phyloP scores from a whole-genome alignment of 768 basidiomycete genomes.

The Naganishia friedmannii region DNA sequence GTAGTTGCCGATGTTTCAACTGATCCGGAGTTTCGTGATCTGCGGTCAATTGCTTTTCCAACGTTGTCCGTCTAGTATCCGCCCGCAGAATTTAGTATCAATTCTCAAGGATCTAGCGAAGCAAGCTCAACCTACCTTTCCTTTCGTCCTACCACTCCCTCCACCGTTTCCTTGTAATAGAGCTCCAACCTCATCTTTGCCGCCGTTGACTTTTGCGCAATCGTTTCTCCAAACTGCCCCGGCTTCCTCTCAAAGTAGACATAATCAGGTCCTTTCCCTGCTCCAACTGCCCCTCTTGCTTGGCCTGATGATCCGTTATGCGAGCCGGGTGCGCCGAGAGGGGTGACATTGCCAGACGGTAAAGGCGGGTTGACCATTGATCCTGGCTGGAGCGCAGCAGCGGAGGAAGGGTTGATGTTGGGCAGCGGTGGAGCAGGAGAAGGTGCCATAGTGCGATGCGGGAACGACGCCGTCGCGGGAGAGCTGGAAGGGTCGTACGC shows the following conservation, averaged over 20 bases:
- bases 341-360: conserved; percentile 25
- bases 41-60: conserved; percentile 45
- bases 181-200: conserved; percentile 95
- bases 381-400: conserved; percentile 31
- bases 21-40: conserved; percentile 46
- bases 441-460: conserved; percentile 17
- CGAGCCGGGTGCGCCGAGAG: conserved; percentile 16
- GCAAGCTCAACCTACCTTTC: conserved; percentile 61
- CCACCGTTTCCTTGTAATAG: conserved; percentile 94
- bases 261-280: conserved; percentile 62
- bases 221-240: conserved; percentile 72
- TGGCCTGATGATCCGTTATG: background rate
- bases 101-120: background rate
- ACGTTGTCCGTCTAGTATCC: conserved; percentile 40
- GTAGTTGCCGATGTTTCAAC: conserved; percentile 44
- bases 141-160: conserved; percentile 90
- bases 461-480: background rate
- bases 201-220: conserved; percentile 76
- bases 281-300: background rate
- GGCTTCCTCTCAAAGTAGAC: conserved; percentile 87
- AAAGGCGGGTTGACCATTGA: conserved; percentile 27
- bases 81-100: too few relatives aligned
- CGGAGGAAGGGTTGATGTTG: conserved; percentile 20
- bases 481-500: conserved; percentile 5
- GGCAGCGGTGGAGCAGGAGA: conserved; percentile 31